Base-by-base conservation (phyloP, 768 basidiomycete species). In the Lentinus brumalis region DNA sequence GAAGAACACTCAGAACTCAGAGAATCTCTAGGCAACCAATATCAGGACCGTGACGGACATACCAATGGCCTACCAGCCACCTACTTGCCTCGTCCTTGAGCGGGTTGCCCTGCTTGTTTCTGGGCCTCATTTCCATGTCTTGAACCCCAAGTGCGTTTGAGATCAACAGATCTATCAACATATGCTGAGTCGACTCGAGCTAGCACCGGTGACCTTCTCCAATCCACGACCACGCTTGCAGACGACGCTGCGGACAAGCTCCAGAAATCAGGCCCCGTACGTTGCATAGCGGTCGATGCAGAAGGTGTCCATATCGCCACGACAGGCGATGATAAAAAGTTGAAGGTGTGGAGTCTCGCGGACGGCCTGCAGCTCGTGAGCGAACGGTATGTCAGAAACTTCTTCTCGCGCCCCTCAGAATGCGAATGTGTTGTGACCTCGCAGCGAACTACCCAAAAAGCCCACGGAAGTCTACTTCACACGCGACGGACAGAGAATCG, bases 381-480 rank as follows among this genome's bases (percentile, higher is more conserved):
- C 69, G 77, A 83, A 60, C 80, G 93, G 92, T 91, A 58, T 45
- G 79, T 63, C 14, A 53, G 26, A 7, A n/a, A 16, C 21, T 11
- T 41, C 9, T 58, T 50, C 26, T 7, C 14, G 12, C 26, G 14
- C 26, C 16, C 40, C 9, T 31, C n/a, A 26, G 7, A 11, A 42
- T 5, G 26, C 21, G 35, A 21, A 21, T 16, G 26, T 5, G 16
- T 29, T 6, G 31, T 38, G 55, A 60, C 55, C 21, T 42, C 55
- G 14, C 38, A 95, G 96, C 49, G 88, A 91, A 62, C 78, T 96
- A 2, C 87, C 91, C 0, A 98, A 98, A 75, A 88, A 88, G 60
- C 86, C 92, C 0, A 94, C 93, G 0, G 78, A 78, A 1, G 70
- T 97, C 30, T 71, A 75, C 0, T 86, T 97, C 66, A 86, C 88